These are phyloP conservation scores for Talaromyces wortmannii DNA, from an alignment of 495 filamentous ascomycete species.

Conservation along the genomic window DNA sequence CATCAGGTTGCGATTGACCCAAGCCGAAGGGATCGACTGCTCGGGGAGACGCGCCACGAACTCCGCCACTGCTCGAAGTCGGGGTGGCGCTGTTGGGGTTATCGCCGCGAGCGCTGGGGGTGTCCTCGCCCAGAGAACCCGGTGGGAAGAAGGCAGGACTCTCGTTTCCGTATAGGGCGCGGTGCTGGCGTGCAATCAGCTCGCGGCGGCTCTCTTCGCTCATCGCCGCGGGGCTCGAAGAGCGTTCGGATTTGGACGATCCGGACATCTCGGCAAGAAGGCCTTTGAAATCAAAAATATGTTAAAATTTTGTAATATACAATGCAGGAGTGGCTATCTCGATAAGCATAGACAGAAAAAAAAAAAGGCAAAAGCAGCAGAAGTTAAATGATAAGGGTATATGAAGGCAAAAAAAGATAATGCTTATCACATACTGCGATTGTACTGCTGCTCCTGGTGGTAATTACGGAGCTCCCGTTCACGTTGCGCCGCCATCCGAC, in stretches of 20 bases:
- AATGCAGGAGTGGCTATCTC: conserved; percentile 20
- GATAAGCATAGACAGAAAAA: conserved; percentile 29
- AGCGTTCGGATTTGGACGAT: conserved; percentile 74
- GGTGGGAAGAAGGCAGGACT: conserved; percentile 52
- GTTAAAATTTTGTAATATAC: conserved; percentile 46
- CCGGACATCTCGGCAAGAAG: conserved; percentile 75
- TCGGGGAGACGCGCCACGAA: conserved; percentile 53
- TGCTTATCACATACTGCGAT: conserved; percentile 78
- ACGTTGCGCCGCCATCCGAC: conserved; percentile 95
- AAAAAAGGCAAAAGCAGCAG: conserved; percentile 19
- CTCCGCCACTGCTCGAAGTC: conserved; percentile 38
- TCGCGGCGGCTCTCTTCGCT: conserved; percentile 95
- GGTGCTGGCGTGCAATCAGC: conserved; percentile 90
- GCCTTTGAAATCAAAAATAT: conserved; percentile 51
- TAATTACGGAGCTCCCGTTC: conserved; percentile 99
- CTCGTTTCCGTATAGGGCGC: conserved; percentile 80
- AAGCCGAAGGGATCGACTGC: conserved; percentile 58
- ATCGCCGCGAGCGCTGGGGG: conserved; percentile 46
- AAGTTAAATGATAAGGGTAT: conserved; percentile 25
- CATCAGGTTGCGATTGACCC: conserved; percentile 35
- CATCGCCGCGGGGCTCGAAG: conserved; percentile 84
- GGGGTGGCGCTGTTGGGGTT: conserved; percentile 52
- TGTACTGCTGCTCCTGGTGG: conserved; percentile 99
- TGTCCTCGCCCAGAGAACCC: conserved; percentile 58
- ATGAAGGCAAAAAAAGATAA: conserved; percentile 20